Conservation (phyloP, 805 yeast species). For the Sugiyamaella mastotermitis region DNA sequence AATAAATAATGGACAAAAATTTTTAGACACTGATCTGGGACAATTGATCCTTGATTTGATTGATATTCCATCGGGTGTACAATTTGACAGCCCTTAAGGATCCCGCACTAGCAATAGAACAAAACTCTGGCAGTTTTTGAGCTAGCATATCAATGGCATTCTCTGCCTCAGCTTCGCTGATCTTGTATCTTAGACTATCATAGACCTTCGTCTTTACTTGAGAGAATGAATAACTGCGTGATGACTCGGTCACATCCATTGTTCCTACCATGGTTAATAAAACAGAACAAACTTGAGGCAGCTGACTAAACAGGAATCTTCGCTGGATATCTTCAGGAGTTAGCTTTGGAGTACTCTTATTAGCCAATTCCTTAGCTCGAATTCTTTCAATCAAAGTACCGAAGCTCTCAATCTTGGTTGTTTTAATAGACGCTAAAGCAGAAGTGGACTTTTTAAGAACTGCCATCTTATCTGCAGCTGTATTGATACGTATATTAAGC, state of each 20-base stretch:
- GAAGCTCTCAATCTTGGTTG: background rate
- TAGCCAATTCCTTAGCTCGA: slow-evolving; percentile 25
- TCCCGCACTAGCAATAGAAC: slow-evolving; percentile 23
- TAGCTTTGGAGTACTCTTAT: background rate
- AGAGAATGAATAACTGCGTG: slow-evolving; percentile 18
- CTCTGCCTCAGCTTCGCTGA: slow-evolving; percentile 22
- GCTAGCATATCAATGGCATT: slow-evolving; percentile 21
- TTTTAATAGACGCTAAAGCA: background rate
- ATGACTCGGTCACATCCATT: slow-evolving; percentile 4
- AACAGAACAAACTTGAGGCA: slow-evolving; percentile 20
- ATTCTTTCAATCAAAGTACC: slow-evolving; percentile 23
- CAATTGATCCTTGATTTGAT: background rate
- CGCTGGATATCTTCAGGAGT: slow-evolving; percentile 10
- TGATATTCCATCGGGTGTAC: slow-evolving; percentile 1
- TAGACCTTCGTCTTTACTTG: slow-evolving; percentile 20
- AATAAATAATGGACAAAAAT: too few relatives aligned
- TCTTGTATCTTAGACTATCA: slow-evolving; percentile 16
- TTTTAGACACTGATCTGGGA: too few relatives aligned
- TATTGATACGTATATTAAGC: slow-evolving; percentile 4
- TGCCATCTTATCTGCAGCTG: slow-evolving; percentile 10
- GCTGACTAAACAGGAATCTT: slow-evolving; percentile 21
- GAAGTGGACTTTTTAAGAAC: slow-evolving; percentile 9
- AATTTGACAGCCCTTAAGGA: slow-evolving; percentile 19
- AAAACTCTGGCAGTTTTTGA: slow-evolving; percentile 20
- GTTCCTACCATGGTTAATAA: slow-evolving; percentile 16